phyloP scores from a whole-genome alignment of 2,329 filamentous ascomycete genomes.

The Phialocephala subalpina region DNA sequence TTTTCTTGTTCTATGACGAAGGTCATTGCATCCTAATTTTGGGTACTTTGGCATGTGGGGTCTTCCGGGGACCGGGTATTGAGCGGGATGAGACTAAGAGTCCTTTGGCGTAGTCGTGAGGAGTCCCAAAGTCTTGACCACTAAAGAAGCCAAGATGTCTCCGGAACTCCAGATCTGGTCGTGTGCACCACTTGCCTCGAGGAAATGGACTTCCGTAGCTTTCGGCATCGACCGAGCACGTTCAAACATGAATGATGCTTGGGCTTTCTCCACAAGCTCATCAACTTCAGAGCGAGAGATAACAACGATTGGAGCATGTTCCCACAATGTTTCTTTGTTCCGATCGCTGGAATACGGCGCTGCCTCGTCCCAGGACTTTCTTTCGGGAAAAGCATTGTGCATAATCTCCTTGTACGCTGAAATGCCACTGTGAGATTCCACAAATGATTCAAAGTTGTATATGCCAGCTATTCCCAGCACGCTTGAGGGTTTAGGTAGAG shows the following conservation, averaged over 20 bases:
- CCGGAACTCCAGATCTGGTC: constrained; percentile 71
- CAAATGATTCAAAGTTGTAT: constrained; percentile 69
- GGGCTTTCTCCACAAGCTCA: constrained; percentile 40
- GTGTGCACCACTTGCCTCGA: constrained; percentile 65
- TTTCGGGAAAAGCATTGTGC: constrained; percentile 62
- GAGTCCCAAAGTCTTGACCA: constrained; percentile 38
- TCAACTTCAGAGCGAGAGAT: constrained; percentile 52
- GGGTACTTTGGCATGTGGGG: neutral
- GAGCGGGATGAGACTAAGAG: neutral
- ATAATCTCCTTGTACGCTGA: constrained; percentile 67
- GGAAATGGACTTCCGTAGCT: constrained; percentile 40
- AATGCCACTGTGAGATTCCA: constrained; percentile 52
- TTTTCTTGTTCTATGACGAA: no score
- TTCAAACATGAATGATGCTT: constrained; percentile 35
- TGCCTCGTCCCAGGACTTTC: constrained; percentile 58
- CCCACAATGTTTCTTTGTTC: constrained; percentile 24
- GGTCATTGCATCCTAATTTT: neutral
- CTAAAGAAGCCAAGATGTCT: constrained; percentile 58
- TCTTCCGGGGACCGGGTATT: neutral
- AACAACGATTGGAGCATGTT: constrained; percentile 25
- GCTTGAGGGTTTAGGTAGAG: constrained; percentile 53
- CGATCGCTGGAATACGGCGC: constrained; percentile 53
- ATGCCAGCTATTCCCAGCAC: constrained; percentile 71
- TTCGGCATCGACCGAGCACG: constrained; percentile 24
- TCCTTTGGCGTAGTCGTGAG: neutral